Evolutionary conservation across 495 filamentous ascomycete genomes (phyloP), one percentile per base, ranked within the genome.

Genomic region (Aspergillus steynii): DNA sequence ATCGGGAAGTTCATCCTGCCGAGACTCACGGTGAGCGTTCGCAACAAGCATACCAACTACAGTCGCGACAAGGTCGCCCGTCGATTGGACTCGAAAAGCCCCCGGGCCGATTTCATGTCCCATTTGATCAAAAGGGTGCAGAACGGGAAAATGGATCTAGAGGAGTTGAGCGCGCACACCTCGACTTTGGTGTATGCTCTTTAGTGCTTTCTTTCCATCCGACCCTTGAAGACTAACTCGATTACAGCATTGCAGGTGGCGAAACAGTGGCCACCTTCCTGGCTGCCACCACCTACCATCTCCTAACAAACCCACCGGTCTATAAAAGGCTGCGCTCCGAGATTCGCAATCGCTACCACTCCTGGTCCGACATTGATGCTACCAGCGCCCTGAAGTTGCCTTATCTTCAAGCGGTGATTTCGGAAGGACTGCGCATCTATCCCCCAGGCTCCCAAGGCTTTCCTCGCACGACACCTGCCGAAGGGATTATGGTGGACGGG

Each of bases 181-280:
- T 55, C 63, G 3, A 55, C 75, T 1, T 66, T 85, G 5, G 34
- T 46, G 62, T 64, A 20, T 20, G 20, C 20, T 20, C 20, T 20
- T 20, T 20, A 20, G 20, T 20, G 20, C 20, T 20, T 20, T 20
- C 20, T 20, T 20, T 20, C 20, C 20, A 20, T 20, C 20, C 20
- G 20, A 20, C 20, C 20, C 20, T 20, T 20, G 20, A 5, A 50
- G 10, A 29, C 15, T 26, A 34, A n/a, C 20, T 31, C n/a, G 28
- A 27, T 31, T 15, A 29, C 28, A 70, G 83, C 1, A 65, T 74
- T 6, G 80, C 81, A 4, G 80, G 80, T 0, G 74, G 70, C 50
- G 81, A 83, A 58, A 83, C 79, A 0, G 78, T 77, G 7, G 75
- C 78, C 0, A 79, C 76, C 0, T 56, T 66, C 7, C 63, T 82